phyloP scores from a whole-genome alignment of 2,329 filamentous ascomycete species.

The Leptosphaerulina australis region DNA sequence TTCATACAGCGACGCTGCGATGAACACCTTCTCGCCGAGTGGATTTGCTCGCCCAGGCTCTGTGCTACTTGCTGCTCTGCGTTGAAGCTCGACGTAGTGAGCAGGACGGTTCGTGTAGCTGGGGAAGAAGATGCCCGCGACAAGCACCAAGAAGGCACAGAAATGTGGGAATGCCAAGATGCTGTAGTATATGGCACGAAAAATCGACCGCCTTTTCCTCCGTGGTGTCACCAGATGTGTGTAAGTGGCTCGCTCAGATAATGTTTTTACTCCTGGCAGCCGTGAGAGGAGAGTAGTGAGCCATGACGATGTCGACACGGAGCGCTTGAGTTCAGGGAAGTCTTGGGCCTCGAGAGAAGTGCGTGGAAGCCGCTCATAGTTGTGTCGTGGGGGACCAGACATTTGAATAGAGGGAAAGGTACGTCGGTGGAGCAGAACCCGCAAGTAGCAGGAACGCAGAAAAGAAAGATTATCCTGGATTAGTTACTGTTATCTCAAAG shows the following conservation, averaged over 20 bases:
- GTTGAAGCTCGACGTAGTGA: slow-evolving; percentile 57
- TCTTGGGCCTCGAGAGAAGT: slow-evolving; percentile 36
- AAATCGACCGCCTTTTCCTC: slow-evolving; percentile 38
- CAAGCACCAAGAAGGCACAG: slow-evolving; percentile 47
- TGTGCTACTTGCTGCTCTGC: slow-evolving; percentile 35
- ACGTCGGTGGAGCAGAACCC: slow-evolving; percentile 10
- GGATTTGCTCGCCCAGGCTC: slow-evolving; percentile 56
- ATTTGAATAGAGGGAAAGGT: slow-evolving; percentile 17
- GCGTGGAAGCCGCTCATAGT: slow-evolving; percentile 45
- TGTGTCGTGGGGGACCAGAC: slow-evolving; percentile 30
- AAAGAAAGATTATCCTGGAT: slow-evolving; percentile 1
- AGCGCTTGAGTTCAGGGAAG: slow-evolving; percentile 19
- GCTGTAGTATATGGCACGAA: slow-evolving; percentile 41
- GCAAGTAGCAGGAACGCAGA: slow-evolving; percentile 1
- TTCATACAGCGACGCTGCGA: slow-evolving; percentile 74
- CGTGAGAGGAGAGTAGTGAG: slow-evolving; percentile 24
- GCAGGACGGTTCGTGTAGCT: slow-evolving; percentile 62
- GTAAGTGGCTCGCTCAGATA: slow-evolving; percentile 40
- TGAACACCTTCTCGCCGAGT: slow-evolving; percentile 71
- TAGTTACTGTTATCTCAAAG: neutral
- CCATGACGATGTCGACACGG: slow-evolving; percentile 33
- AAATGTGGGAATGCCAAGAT: slow-evolving; percentile 44
- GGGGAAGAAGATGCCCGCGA: slow-evolving; percentile 58
- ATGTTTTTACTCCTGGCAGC: slow-evolving; percentile 33
- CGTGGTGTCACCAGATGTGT: slow-evolving; percentile 43